A percentile compares a stretch with the other conserved stretches of the same genome.
Conservation (phyloP, 1,284 basidiomycete genomes). For the Ceratobasidium sp. region DNA sequence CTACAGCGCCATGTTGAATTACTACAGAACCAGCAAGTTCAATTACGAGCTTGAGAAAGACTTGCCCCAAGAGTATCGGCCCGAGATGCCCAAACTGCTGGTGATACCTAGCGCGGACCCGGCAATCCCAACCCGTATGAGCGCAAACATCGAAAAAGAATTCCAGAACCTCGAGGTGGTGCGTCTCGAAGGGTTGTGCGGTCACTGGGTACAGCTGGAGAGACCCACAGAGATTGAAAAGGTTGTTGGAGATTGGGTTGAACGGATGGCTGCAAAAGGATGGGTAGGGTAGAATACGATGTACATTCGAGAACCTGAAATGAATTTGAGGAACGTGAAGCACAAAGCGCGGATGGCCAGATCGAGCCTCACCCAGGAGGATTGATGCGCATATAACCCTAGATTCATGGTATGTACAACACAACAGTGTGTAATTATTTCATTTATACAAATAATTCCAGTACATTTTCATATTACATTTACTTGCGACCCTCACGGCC, state of each 20-base stretch:
- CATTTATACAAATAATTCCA: background rate
- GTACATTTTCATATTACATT: background rate
- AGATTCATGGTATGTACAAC: too few relatives aligned
- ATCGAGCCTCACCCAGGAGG: background rate
- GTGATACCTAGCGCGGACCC: slow-evolving; percentile 31
- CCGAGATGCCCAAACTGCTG: slow-evolving; percentile 37
- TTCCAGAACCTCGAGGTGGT: slow-evolving; percentile 31
- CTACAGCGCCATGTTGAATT: slow-evolving; percentile 35
- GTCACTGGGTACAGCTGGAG: slow-evolving; percentile 44
- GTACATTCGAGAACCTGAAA: background rate
- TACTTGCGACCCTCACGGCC: background rate
- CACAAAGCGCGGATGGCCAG: background rate
- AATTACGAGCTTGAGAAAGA: slow-evolving; percentile 39
- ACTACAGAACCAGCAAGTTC: slow-evolving; percentile 33
- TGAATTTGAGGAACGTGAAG: background rate
- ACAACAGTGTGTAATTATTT: background rate
- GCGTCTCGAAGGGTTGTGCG: slow-evolving; percentile 32
- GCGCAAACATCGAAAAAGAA: slow-evolving; percentile 9
- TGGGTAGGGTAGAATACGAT: background rate
- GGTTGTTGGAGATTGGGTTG: slow-evolving; percentile 45
- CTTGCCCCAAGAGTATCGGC: slow-evolving; percentile 26
- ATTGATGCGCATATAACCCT: too few relatives aligned
- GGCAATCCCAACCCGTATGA: slow-evolving; percentile 13
- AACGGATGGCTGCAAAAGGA: slow-evolving; percentile 15
- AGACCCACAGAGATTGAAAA: slow-evolving; percentile 23